Base-by-base conservation (phyloP, 345 rosid species). In the Populus ilicifolia region DNA sequence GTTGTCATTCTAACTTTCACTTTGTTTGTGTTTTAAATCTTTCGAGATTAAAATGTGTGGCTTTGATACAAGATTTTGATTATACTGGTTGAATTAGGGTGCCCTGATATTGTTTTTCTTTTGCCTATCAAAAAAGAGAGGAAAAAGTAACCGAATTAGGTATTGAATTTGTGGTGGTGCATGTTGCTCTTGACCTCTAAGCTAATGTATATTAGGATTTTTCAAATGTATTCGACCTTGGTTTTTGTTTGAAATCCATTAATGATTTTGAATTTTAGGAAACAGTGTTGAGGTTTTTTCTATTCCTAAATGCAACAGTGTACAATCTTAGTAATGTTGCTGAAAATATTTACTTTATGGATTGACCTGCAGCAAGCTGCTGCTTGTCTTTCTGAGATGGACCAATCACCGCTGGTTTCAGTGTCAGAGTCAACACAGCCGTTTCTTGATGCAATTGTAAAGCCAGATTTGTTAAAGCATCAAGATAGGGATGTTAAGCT, bases 401-500 rank as follows among this genome's bases (percentile, higher is more conserved):
- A 92, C 43, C 99, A 96, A 80, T 91, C 95, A 11, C 96, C 96
- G 69, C 84, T 90, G 44, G 78, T 91, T 67, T 70, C 92, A 71
- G 82, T 89, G 38, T 82, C 91, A 79, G 89, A 92, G 83, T 89
- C 89, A 61, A 90, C 93, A 86, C 89, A 92, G 77, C 98, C 96
- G 80, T 90, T 96, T 71, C 85, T 91, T 65, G 83, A 89, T 80
- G 92, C 95, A 71, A 85, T 96, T 84, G 90, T 93, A 54, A 90
- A 89, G 85, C 94, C 95, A 71, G 92, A 88, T 43, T 79, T 91
- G 84, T 89, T 96, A 80, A 88, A 88, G 83, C 97, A 96, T 89
- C 97, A 89, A 84, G 99, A 96, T 80, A 91, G 83, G 85, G 98
- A 96, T 79, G 91, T 89, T 76, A 92, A 91, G 84, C 98, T 96